Conservation (phyloP, 495 filamentous ascomycete genomes). For the Daldinia loculata region DNA sequence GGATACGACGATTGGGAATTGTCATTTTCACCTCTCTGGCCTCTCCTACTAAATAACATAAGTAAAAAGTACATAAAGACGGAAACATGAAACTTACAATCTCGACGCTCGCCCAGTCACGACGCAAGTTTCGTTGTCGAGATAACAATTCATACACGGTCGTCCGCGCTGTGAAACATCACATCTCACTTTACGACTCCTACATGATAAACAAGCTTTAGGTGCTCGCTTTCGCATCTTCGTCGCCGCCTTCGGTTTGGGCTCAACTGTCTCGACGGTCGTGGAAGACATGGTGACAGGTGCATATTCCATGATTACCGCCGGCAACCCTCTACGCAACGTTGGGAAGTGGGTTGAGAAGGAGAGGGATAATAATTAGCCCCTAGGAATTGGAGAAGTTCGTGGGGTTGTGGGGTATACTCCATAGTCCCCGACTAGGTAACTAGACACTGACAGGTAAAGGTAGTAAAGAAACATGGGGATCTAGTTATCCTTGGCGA, state of each 20-base stretch:
- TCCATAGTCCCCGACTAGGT: slow-evolving; percentile 15
- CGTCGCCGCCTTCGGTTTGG: slow-evolving; percentile 38
- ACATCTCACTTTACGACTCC: slow-evolving; percentile 62
- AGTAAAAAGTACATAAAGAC: slow-evolving; percentile 39
- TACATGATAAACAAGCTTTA: slow-evolving; percentile 59
- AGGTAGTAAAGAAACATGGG: slow-evolving; percentile 11
- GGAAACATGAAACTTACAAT: slow-evolving; percentile 45
- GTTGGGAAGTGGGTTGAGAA: slow-evolving; percentile 7
- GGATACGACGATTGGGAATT: slow-evolving; percentile 37
- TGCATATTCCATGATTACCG: slow-evolving; percentile 28
- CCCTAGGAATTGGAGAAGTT: slow-evolving; percentile 43
- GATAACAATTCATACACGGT: slow-evolving; percentile 61
- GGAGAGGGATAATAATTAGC: slow-evolving; percentile 19
- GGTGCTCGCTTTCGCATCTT: slow-evolving; percentile 53
- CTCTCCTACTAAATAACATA: slow-evolving; percentile 42
- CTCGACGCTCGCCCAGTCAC: slow-evolving; percentile 53
- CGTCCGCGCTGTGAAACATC: slow-evolving; percentile 58
- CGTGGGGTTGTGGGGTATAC: slow-evolving; percentile 45
- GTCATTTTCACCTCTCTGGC: slow-evolving; percentile 38
- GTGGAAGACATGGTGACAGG: slow-evolving; percentile 30
- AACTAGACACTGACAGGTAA: not conserved
- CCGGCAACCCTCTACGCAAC: slow-evolving; percentile 12
- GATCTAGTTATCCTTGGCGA: slow-evolving; percentile 36
- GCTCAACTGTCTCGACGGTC: slow-evolving; percentile 27
- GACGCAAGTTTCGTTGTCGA: slow-evolving; percentile 47